Evolutionary conservation across 805 yeast species (phyloP).

Genomic region (Kodamaea nitidulidarum): DNA sequence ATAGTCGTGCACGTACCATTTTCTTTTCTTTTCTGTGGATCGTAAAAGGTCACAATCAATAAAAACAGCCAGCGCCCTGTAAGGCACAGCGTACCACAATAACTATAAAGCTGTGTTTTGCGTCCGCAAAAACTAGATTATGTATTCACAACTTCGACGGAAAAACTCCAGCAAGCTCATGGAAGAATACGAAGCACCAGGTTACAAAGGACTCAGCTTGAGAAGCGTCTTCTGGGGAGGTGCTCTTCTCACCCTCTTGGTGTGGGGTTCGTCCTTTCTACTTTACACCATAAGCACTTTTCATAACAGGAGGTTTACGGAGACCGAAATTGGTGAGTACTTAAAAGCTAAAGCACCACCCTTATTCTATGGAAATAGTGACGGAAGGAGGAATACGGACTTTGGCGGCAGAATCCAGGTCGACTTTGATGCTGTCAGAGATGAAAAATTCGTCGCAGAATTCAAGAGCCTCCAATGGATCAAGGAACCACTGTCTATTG

Average conservation of each 20-base stretch:
- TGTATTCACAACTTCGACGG: slow-evolving; percentile 8
- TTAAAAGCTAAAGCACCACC: slow-evolving; percentile 4
- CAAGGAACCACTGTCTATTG: slow-evolving; percentile 42
- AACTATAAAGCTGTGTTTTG: background rate
- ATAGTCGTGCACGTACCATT: slow-evolving; percentile 3
- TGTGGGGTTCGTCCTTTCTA: slow-evolving; percentile 38
- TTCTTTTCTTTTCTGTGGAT: slow-evolving; percentile 1
- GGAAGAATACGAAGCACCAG: slow-evolving; percentile 8
- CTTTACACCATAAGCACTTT: slow-evolving; percentile 20
- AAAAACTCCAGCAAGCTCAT: slow-evolving; percentile 10
- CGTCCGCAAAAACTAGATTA: background rate
- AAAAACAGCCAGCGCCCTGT: slow-evolving; percentile 6
- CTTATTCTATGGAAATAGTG: slow-evolving; percentile 5
- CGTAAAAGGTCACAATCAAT: background rate
- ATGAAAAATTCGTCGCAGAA: slow-evolving; percentile 53
- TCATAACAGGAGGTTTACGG: slow-evolving; percentile 5
- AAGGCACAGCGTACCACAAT: slow-evolving; percentile 4
- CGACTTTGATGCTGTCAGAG: slow-evolving; percentile 38
- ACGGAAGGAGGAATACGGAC: slow-evolving; percentile 10
- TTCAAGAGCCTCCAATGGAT: slow-evolving; percentile 69
- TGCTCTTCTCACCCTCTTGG: slow-evolving; percentile 22
- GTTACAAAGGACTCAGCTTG: slow-evolving; percentile 6
- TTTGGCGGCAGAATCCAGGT: slow-evolving; percentile 24
- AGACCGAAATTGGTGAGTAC: background rate
- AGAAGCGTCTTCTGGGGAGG: slow-evolving; percentile 13